Percentiles rank a stretch among this genome's conserved stretches.
Conservation (phyloP, 1,139 yeast species). For the Blastobotrys proliferans region DNA sequence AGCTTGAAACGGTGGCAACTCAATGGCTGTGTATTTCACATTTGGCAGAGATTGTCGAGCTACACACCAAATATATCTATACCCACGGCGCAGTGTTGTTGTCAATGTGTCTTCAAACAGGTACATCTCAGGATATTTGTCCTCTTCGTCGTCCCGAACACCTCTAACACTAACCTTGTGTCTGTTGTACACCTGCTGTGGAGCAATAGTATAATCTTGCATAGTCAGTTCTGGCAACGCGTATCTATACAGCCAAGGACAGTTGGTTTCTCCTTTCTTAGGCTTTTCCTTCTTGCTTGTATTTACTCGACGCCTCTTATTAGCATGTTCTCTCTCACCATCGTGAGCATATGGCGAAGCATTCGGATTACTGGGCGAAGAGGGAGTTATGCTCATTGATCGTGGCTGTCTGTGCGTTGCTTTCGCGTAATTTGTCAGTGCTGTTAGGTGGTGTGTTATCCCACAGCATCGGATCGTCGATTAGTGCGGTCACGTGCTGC, state of each 20-base stretch:
- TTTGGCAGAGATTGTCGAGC: conserved; percentile 62
- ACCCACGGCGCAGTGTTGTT: conserved; percentile 61
- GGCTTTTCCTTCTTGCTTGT: conserved; percentile 2
- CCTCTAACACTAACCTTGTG: neutral
- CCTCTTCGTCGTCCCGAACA: neutral
- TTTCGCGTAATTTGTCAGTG: no score
- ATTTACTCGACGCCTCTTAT: no score
- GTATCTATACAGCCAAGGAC: conserved; percentile 11
- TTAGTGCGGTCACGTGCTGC: no score
- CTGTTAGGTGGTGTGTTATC: no score
- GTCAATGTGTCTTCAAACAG: conserved; percentile 9
- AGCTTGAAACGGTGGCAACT: conserved; percentile 61
- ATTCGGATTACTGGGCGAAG: no score
- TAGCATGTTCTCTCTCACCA: no score
- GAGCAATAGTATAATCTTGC: conserved; percentile 5
- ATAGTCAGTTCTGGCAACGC: conserved; percentile 4
- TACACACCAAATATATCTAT: conserved; percentile 73
- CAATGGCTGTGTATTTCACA: conserved; percentile 68
- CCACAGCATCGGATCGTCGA: no score
- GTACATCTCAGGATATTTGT: conserved; percentile 3
- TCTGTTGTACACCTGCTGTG: conserved; percentile 8
- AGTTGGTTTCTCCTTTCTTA: conserved; percentile 5
- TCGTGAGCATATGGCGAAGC: no score
- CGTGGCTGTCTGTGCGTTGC: no score
- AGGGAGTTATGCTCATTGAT: no score